Conservation (phyloP, 192 early-diverging fungal genomes). For the Rhizoclosmatium sp. region DNA sequence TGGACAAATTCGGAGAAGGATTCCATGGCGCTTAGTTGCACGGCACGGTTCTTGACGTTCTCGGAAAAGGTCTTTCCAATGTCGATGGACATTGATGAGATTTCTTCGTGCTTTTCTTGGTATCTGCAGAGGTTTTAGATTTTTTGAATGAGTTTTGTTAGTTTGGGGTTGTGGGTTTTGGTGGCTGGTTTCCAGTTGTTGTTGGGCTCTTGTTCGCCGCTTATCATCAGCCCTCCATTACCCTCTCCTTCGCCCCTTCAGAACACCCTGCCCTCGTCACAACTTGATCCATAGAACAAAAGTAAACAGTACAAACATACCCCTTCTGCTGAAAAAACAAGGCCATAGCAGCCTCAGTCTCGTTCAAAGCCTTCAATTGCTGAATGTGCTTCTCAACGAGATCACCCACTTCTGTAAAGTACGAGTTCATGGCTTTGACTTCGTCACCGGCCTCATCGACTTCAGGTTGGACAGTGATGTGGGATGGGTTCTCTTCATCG, state of each 20-base stretch:
- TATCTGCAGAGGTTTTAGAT: constrained; percentile 29
- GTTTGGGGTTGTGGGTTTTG: background rate
- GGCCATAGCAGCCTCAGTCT: constrained; percentile 56
- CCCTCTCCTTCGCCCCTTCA: background rate
- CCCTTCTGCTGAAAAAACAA: constrained; percentile 63
- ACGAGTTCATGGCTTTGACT: constrained; percentile 52
- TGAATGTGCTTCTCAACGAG: constrained; percentile 47
- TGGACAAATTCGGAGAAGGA: constrained; percentile 49
- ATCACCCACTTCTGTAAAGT: constrained; percentile 52
- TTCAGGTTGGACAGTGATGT: constrained; percentile 62
- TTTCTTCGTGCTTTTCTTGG: constrained; percentile 54
- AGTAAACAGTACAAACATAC: constrained; percentile 19
- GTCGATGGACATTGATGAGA: constrained; percentile 43
- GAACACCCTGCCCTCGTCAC: background rate
- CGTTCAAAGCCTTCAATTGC: constrained; percentile 53
- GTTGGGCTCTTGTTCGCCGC: background rate
- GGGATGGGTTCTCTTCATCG: constrained; percentile 38
- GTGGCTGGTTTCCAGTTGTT: background rate
- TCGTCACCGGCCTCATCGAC: constrained; percentile 60
- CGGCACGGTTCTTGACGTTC: constrained; percentile 43
- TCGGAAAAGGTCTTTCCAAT: constrained; percentile 50
- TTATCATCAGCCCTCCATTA: background rate
- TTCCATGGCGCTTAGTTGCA: constrained; percentile 46
- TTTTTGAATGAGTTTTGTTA: background rate
- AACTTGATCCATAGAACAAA: background rate